Evolutionary conservation across 345 rosid species (phyloP).

Genomic region (Excoecaria agallocha): DNA sequence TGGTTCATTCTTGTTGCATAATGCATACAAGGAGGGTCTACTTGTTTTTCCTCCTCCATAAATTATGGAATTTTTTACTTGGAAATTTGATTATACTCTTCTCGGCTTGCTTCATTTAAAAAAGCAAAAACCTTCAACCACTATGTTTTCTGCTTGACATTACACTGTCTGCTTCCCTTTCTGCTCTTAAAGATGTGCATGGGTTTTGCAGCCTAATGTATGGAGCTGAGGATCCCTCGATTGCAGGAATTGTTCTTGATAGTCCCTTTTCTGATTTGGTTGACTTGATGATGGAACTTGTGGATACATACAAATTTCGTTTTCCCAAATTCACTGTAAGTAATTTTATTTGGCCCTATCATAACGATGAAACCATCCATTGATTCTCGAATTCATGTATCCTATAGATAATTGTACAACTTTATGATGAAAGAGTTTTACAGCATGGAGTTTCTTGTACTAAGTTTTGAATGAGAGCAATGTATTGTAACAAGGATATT

Average conservation of each 20-base stretch:
- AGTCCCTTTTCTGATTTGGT: slow-evolving; percentile 91
- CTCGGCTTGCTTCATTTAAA: neutral
- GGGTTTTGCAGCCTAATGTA: slow-evolving; percentile 68
- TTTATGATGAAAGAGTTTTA: neutral
- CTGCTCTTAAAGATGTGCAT: slow-evolving; percentile 13
- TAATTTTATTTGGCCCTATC: slow-evolving; percentile 13
- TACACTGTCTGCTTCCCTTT: slow-evolving; percentile 8
- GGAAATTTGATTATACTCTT: neutral
- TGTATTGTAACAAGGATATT: neutral
- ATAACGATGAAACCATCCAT: neutral
- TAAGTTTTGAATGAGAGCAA: neutral
- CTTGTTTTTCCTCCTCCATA: neutral
- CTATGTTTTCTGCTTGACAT: neutral
- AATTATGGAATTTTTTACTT: neutral
- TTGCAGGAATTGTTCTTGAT: slow-evolving; percentile 93
- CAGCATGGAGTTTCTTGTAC: neutral
- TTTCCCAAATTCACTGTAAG: slow-evolving; percentile 90
- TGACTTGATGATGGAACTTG: slow-evolving; percentile 92
- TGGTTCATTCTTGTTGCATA: neutral
- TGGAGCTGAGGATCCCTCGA: slow-evolving; percentile 93
- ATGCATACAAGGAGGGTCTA: neutral
- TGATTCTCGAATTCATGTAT: neutral
- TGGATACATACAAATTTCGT: slow-evolving; percentile 74
- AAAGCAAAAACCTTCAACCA: neutral
- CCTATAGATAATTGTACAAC: neutral